These are phyloP conservation scores for Umbilicaria muhlenbergii DNA, from an alignment of 495 filamentous ascomycete genomes.

Conservation along the genomic window DNA sequence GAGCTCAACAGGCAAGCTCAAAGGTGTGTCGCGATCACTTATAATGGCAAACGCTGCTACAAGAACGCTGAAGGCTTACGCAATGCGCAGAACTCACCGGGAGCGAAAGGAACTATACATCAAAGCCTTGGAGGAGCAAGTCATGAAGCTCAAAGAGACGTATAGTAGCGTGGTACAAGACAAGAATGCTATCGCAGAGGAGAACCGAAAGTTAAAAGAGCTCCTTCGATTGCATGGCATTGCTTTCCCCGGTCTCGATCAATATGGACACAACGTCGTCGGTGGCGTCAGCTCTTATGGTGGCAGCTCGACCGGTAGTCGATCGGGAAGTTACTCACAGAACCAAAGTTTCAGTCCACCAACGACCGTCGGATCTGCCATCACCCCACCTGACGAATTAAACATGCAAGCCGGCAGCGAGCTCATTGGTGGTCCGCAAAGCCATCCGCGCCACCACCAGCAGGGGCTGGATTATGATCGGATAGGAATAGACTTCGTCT, in stretches of 20 bases:
- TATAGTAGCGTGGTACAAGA: conserved; percentile 37
- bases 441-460: conserved; percentile 23
- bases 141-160: conserved; percentile 47
- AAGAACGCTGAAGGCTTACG: conserved; percentile 1
- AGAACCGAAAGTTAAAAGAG: conserved; percentile 48
- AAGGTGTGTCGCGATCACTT: conserved; percentile 38
- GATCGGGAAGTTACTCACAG: conserved; percentile 2
- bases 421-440: conserved; percentile 17
- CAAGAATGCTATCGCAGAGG: conserved; percentile 44
- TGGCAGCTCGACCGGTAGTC: not conserved
- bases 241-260: conserved; percentile 18
- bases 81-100: conserved; percentile 58
- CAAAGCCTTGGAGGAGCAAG: conserved; percentile 80
- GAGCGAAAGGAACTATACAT: conserved; percentile 95
- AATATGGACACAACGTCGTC: too few relatives aligned
- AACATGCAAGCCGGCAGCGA: conserved; percentile 19
- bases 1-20: conserved; percentile 94
- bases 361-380: conserved; percentile 23
- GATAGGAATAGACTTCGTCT: conserved; percentile 86
- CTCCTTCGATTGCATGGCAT: conserved; percentile 64
- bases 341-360: conserved; percentile 19
- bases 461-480: conserved; percentile 62
- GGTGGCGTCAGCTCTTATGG: too few relatives aligned
- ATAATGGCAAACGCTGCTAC: not conserved
- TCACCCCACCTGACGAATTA: conserved; percentile 18